Conservation (phyloP, 441 rosid species). For the Theobroma grandiflorum region DNA sequence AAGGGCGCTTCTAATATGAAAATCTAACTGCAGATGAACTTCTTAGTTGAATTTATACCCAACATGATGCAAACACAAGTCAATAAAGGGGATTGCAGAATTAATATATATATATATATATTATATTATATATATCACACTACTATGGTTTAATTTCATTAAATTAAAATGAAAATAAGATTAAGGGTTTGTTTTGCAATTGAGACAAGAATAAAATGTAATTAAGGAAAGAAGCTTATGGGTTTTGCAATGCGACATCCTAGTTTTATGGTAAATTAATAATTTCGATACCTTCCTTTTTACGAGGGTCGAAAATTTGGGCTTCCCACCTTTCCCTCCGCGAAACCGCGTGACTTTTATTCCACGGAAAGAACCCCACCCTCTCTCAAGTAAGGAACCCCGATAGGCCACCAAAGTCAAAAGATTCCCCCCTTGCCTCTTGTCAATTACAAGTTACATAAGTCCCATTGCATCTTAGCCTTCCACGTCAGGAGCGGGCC, state of each 20-base stretch:
- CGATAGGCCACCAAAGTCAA: conserved; percentile 28
- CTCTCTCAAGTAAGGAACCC: background rate
- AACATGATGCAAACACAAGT: too few relatives aligned
- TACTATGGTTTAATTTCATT: too few relatives aligned
- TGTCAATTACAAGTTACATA: background rate
- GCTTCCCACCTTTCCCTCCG: background rate
- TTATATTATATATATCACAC: too few relatives aligned
- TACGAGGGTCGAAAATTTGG: background rate
- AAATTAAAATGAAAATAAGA: too few relatives aligned
- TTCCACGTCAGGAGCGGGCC: conserved; percentile 5
- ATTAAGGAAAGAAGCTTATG: too few relatives aligned
- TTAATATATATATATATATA: too few relatives aligned
- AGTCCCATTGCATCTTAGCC: conserved; percentile 22
- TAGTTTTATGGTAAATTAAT: too few relatives aligned
- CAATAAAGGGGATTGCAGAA: too few relatives aligned
- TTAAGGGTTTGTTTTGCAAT: background rate
- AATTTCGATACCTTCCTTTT: too few relatives aligned
- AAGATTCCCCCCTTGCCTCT: conserved; percentile 20
- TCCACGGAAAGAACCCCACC: conserved; percentile 29
- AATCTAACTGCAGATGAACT: too few relatives aligned
- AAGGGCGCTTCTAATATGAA: too few relatives aligned
- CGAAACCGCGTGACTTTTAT: conserved; percentile 28
- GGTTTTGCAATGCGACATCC: background rate
- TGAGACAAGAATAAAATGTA: background rate
- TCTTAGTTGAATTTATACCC: too few relatives aligned